A percentile compares a stretch with the other conserved stretches of the same genome.
Conservation (phyloP, 2,329 filamentous ascomycete genomes). For the Claviceps paspali region DNA sequence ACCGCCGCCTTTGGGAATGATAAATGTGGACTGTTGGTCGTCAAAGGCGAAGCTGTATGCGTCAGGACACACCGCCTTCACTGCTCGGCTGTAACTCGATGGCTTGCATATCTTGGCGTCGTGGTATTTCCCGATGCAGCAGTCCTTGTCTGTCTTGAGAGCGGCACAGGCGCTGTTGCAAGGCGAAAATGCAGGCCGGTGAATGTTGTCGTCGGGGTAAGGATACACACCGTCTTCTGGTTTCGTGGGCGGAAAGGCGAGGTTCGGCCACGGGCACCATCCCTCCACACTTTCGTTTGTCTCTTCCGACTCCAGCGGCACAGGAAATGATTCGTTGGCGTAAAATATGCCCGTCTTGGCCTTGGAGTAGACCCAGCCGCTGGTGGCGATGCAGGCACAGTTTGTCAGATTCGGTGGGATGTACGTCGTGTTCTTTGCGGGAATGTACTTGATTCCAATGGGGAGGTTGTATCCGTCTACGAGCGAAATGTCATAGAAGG, state of each 20-base stretch:
- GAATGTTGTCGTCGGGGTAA: slow-evolving; percentile 61
- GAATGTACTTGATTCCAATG: slow-evolving; percentile 45
- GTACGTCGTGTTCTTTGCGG: slow-evolving; percentile 44
- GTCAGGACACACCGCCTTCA: slow-evolving; percentile 67
- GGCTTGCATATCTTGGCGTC: slow-evolving; percentile 48
- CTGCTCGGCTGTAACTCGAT: slow-evolving; percentile 50
- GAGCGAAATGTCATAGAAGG: slow-evolving; percentile 72
- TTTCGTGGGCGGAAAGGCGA: slow-evolving; percentile 50
- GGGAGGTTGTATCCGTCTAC: slow-evolving; percentile 78
- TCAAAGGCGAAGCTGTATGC: slow-evolving; percentile 66
- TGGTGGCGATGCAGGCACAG: slow-evolving; percentile 58
- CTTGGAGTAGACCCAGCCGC: slow-evolving; percentile 41
- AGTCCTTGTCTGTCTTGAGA: slow-evolving; percentile 50
- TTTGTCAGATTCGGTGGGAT: slow-evolving; percentile 67
- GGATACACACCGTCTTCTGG: slow-evolving; percentile 65
- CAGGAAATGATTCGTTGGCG: slow-evolving; percentile 49
- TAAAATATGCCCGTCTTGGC: slow-evolving; percentile 41
- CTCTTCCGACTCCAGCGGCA: slow-evolving; percentile 48
- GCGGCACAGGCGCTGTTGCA: slow-evolving; percentile 65
- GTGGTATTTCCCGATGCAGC: slow-evolving; percentile 58
- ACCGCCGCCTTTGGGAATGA: slow-evolving; percentile 51
- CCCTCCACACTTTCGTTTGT: slow-evolving; percentile 39
- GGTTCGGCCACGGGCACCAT: slow-evolving; percentile 74
- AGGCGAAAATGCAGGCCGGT: slow-evolving; percentile 58
- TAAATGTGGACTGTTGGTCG: slow-evolving; percentile 43